Base-by-base conservation (phyloP, 2,329 filamentous ascomycete species). In the Magnaporthiopsis rhizophila region DNA sequence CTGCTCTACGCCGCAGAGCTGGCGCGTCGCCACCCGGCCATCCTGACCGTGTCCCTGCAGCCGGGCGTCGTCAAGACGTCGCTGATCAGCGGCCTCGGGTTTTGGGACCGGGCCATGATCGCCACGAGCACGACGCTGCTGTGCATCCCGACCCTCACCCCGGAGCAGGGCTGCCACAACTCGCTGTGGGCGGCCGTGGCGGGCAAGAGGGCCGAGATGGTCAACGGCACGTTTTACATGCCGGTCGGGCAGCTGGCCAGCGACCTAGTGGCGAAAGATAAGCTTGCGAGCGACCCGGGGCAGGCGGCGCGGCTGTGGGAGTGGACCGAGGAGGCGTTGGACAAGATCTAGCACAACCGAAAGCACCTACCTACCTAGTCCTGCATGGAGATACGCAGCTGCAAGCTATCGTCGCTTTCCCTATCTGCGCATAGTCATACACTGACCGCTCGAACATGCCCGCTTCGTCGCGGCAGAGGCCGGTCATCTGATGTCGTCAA, bases 141-240 rank as follows among this genome's bases (percentile, higher is more conserved):
- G 38, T 67, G 70, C 1, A 56, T 64, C 1, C 24, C 26, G 1
- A 58, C 69, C 13, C 59, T 71, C 62, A 64, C 66, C 21, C 72
- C 74, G 1, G 71, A 76, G 53, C 68, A 77, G 65, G 78, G 78
- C 3, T 71, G 72, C 26, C 72, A 76, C 61, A 79, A 73, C 65
- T 74, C 77, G 67, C 67, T 80, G 11, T 81, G 78, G 77, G 74
- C 73, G 3, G 77, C 76, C 0, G 71, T 72, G 2, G 71, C 68
- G 0, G 71, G 66, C 18, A 65, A 65, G 53, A 69, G 60, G 59
- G 65, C 67, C 34, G 70, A 74, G 36, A 66, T 75, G 32, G 69
- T 69, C 66, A 73, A 68, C 45, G 76, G 76, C 4, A 72, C 71
- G 21, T 76, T 74, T 63, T 79, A 78, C 67, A 71, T 70, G 59